A percentile compares a stretch with the other conserved stretches of the same genome.
phyloP scores from a whole-genome alignment of 345 rosid genomes.

The Dovyalis caffra region DNA sequence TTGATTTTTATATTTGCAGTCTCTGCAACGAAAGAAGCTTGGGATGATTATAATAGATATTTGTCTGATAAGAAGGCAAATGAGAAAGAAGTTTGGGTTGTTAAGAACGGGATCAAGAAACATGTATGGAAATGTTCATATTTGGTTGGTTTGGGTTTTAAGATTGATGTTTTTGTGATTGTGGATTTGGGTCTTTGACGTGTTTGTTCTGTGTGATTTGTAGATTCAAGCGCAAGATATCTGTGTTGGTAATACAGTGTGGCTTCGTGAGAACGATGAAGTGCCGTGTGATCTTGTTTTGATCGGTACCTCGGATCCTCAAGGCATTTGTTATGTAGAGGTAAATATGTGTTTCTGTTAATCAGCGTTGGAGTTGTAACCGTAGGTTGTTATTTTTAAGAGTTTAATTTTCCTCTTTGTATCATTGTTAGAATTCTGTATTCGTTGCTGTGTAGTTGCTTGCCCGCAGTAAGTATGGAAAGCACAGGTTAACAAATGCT shows the following conservation, averaged over 20 bases:
- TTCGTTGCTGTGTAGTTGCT: too few species aligned
- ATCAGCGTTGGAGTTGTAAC: too few species aligned
- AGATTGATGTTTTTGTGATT: neutral
- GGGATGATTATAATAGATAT: constrained; percentile 99
- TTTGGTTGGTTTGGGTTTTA: neutral
- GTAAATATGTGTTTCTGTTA: constrained; percentile 30
- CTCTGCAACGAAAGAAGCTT: constrained; percentile 97
- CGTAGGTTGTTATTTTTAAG: too few species aligned
- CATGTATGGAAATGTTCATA: constrained; percentile 50
- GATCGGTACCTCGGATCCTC: constrained; percentile 91
- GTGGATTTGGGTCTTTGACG: neutral
- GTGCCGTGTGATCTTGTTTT: constrained; percentile 98
- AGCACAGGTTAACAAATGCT: neutral
- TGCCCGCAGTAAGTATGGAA: neutral
- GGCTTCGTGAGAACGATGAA: constrained; percentile 99
- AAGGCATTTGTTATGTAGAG: constrained; percentile 92
- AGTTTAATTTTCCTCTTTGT: too few species aligned
- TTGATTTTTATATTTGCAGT: constrained; percentile 90
- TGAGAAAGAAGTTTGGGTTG: constrained; percentile 96
- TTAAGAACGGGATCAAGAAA: constrained; percentile 64
- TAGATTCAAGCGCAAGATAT: constrained; percentile 92
- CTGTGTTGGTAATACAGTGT: constrained; percentile 81
- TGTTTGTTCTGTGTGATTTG: constrained; percentile 8
- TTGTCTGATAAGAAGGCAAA: constrained; percentile 95
- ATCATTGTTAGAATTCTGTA: neutral